Percentiles rank a stretch among this genome's conserved stretches.
Conservation (phyloP, 176 grass and related monocot genomes). For the Carex kokanica region DNA sequence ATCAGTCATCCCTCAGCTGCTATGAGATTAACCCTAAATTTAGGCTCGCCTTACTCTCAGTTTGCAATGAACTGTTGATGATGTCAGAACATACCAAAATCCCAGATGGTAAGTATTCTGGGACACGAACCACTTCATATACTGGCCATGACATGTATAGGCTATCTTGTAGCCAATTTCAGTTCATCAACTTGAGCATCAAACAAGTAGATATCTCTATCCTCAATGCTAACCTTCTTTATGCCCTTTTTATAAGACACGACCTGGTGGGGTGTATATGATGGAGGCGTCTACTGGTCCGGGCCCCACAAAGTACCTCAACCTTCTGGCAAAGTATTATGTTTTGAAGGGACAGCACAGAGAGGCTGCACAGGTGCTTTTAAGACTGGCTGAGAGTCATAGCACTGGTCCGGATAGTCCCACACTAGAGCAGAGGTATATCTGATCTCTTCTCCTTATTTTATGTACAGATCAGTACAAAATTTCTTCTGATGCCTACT, state of each 20-base stretch:
- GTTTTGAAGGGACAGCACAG: conserved; percentile 82
- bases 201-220: not conserved
- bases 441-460: conserved; percentile 27
- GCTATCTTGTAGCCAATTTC: conserved; percentile 1
- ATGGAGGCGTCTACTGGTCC: conserved; percentile 42
- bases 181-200: not conserved
- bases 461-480: not conserved
- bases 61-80: not conserved
- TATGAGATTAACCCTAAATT: not conserved
- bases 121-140: not conserved
- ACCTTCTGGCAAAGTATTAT: conserved; percentile 81
- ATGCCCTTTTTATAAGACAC: not conserved
- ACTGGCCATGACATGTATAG: not conserved
- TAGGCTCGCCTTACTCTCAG: not conserved
- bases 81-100: not conserved
- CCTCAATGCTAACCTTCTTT: not conserved
- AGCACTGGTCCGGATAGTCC: conserved; percentile 61
- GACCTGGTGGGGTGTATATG: conserved; percentile 35
- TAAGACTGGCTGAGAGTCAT: conserved; percentile 82
- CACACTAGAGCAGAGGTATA: conserved; percentile 77
- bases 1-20: not conserved
- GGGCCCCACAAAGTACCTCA: conserved; percentile 67
- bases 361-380: conserved; percentile 73
- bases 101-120: not conserved
- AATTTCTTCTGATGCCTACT: not conserved